Base-by-base conservation (phyloP, 2,329 filamentous ascomycete genomes). In the Epichloe baconii region DNA sequence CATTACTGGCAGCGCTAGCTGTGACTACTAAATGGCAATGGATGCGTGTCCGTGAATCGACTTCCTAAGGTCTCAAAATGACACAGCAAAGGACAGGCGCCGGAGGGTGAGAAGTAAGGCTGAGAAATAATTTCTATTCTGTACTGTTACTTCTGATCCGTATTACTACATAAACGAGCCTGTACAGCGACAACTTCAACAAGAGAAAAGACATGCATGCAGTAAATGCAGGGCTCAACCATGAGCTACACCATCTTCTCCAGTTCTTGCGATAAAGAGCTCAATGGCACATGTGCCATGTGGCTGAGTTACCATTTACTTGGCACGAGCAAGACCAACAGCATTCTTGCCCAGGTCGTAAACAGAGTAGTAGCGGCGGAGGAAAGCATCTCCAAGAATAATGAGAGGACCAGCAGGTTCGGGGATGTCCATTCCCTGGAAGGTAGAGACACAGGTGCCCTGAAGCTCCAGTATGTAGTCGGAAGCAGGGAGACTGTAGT, bases 401-500 rank as follows among this genome's bases (percentile, higher is more conserved):
- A 88, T 90, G 57, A 98, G 81, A 59, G 93, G 93, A 45, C 93
- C 91, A 53, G 86, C 84, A 40, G 89, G 89, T 64, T 83, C 86
- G 52, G 89, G 85, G 73, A 88, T 83, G 68, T 90, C 93, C 84
- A 97, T 95, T 62, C 89, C 90, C 82, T 95, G 94, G 75, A 98
- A 95, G 60, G 88, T 86, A 56, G 89, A 96, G 71, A 98, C 95
- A 72, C 93, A 98, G 67, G 85, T 91, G 61, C 91, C 93, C 66
- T 90, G 86, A 43, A 96, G 82, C 72, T 98, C 90, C 41, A 98
- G 83, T 60, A 96, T 90, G 76, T 98, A 98, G 74, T 98, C 93
- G 58, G 85, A 85, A 15, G 93, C 74, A 52, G 78, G 75, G 61
- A 98, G 95, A 66, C 83, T 85, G 77, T 97, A 98, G 76, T 96